Base-by-base conservation (phyloP, 176 grass and related monocot species). In the Dactylis glomerata region DNA sequence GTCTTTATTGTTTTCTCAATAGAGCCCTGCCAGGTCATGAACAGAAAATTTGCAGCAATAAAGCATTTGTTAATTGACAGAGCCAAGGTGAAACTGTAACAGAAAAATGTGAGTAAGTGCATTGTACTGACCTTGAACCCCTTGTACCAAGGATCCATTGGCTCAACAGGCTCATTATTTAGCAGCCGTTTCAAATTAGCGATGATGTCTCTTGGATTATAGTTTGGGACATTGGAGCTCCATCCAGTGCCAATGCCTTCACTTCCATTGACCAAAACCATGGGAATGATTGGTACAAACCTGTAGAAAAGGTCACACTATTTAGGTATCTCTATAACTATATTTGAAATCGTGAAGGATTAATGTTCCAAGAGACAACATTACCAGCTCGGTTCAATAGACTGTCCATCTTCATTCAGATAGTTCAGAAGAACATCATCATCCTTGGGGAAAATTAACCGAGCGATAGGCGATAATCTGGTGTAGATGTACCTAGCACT, bases 211-310 rank as follows among this genome's bases (percentile, higher is more conserved):
- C 83, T 90, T 77, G 96, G 96, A 61, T 98, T 95, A 38, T 98
- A 98, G 50, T 95, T 98, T 76, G 96, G 96, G 59, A 98, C 79
- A 49, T 37, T 89, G 1, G 91, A 87, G 75, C 96, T 98, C 96
- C 96, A 98, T 78, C 93, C 96, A 30, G 89, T 98, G 23, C 96
- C 96, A 85, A 93, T 98, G 61, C 91, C 96, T 86, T 98, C 96
- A 85, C 91, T 98, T 83, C 96, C 96, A 66, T 98, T 98, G 58
- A 95, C 81, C 70, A 98, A 82, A 68, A 98, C 93, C 91, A 94
- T 89, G 20, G 96, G 96, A 85, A 98, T 82, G 66, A 94, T 89
- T 24, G 96, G 96, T 81, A 96, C 47, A 84, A 91, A 98, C 91
- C 96, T 98, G 76, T 83, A 22, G 54, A 76, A 50, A 81, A 90